Evolutionary conservation across 2,329 filamentous ascomycete species (phyloP).

Genomic region (Coleophoma eucalyptorum): DNA sequence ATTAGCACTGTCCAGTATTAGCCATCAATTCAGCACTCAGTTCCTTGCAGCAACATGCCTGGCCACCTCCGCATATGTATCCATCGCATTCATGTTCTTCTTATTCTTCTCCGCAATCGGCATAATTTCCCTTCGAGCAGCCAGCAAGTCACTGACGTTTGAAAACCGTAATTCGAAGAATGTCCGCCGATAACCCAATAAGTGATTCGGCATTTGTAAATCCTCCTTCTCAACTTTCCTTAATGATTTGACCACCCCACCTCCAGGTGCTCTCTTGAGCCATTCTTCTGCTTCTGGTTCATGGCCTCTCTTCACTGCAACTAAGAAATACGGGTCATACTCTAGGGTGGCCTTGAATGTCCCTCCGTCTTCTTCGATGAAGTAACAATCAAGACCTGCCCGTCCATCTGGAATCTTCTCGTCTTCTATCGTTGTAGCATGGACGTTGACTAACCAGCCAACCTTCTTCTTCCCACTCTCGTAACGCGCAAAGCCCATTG

Average conservation of each 20-base stretch:
- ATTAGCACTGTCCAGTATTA: slow-evolving; percentile 52
- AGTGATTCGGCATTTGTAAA: slow-evolving; percentile 89
- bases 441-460: slow-evolving; percentile 95
- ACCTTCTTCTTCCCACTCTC: slow-evolving; percentile 78
- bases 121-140: slow-evolving; percentile 79
- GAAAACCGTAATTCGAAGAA: slow-evolving; percentile 85
- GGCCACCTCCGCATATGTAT: slow-evolving; percentile 95
- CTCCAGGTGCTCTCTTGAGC: slow-evolving; percentile 72
- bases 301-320: slow-evolving; percentile 82
- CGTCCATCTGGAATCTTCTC: slow-evolving; percentile 78
- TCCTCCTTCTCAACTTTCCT: slow-evolving; percentile 87
- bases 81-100: slow-evolving; percentile 94
- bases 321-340: slow-evolving; percentile 94
- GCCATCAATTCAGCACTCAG: background rate
- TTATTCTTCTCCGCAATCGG: slow-evolving; percentile 95
- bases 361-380: slow-evolving; percentile 80
- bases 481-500: slow-evolving; percentile 89
- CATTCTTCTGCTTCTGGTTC: slow-evolving; percentile 97
- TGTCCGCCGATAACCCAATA: slow-evolving; percentile 83
- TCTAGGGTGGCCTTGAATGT: slow-evolving; percentile 94
- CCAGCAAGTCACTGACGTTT: slow-evolving; percentile 82
- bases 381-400: slow-evolving; percentile 94
- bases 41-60: slow-evolving; percentile 53
- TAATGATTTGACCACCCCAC: slow-evolving; percentile 77
- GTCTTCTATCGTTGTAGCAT: slow-evolving; percentile 83